These are phyloP conservation scores for Leishmania tarentolae DNA, from an alignment of 208 protist species.

Conservation along the genomic window DNA sequence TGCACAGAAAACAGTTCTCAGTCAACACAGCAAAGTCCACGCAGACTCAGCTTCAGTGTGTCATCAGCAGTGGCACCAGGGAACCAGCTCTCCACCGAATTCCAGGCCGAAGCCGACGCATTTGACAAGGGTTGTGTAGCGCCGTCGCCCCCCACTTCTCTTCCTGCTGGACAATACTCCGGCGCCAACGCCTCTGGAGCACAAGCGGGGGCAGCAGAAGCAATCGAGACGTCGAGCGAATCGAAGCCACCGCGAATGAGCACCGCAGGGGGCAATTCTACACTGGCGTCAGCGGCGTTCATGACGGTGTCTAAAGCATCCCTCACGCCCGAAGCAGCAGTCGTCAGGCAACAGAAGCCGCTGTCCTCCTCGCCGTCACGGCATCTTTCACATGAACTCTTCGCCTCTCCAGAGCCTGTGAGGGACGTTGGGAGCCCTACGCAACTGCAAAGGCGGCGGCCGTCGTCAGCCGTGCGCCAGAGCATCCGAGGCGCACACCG, in stretches of 20 bases:
- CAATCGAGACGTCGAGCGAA: background rate
- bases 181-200: background rate
- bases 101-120: background rate
- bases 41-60: slow-evolving; percentile 3
- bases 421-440: background rate
- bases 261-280: background rate
- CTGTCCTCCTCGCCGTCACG: background rate
- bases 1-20: background rate
- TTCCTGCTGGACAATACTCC: background rate
- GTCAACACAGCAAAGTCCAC: background rate
- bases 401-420: background rate
- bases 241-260: background rate
- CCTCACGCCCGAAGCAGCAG: background rate
- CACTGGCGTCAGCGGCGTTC: background rate
- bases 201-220: background rate
- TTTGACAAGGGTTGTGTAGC: background rate
- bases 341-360: background rate
- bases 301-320: background rate
- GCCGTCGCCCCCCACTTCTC: background rate
- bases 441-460: background rate
- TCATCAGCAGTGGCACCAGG: background rate
- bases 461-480: slow-evolving; percentile 20
- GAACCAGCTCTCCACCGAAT: background rate
- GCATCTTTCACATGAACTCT: background rate
- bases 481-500: slow-evolving; percentile 20